A percentile compares a stretch with the other conserved stretches of the same genome.
These are phyloP conservation scores for Logfia minima DNA, from an alignment of 129 eudicot species.

Conservation along the genomic window DNA sequence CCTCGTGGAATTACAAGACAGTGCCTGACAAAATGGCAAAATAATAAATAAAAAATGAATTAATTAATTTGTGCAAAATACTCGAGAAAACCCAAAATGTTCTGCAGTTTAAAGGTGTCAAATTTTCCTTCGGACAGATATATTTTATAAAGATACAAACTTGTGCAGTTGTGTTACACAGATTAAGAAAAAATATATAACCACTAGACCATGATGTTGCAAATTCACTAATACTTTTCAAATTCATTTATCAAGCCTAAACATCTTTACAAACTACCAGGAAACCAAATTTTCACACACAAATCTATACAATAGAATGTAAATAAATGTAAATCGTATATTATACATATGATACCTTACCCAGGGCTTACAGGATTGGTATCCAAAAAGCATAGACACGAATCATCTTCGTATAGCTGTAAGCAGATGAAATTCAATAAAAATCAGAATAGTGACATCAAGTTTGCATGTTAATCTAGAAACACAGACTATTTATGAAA, in stretches of 20 bases:
- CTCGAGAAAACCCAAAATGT: not conserved
- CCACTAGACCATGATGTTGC: not conserved
- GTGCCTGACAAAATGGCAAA: slow-evolving; percentile 56
- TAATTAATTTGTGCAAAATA: slow-evolving; percentile 7
- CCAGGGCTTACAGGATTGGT: slow-evolving; percentile 83
- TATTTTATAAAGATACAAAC: not conserved
- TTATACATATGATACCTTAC: slow-evolving; percentile 66
- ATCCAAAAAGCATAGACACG: slow-evolving; percentile 90
- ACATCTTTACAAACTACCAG: not conserved
- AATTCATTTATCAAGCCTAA: not conserved
- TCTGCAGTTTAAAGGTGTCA: not conserved
- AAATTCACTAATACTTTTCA: not conserved
- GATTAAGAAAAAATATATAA: not conserved
- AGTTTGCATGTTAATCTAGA: not conserved
- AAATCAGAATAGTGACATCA: slow-evolving; percentile 19
- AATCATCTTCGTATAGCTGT: slow-evolving; percentile 90
- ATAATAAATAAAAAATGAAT: not conserved
- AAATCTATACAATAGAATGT: not conserved
- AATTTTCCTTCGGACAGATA: not conserved
- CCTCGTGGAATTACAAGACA: slow-evolving; percentile 76
- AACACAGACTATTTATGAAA: not conserved
- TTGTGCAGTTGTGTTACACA: not conserved
- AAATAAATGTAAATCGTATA: not conserved
- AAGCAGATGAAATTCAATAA: slow-evolving; percentile 26
- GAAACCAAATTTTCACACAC: slow-evolving; percentile 6